Evolutionary conservation across 371 early-diverging fungal genomes (phyloP), one percentile per base, ranked within the genome.

Genomic region (Mortierella sp.): DNA sequence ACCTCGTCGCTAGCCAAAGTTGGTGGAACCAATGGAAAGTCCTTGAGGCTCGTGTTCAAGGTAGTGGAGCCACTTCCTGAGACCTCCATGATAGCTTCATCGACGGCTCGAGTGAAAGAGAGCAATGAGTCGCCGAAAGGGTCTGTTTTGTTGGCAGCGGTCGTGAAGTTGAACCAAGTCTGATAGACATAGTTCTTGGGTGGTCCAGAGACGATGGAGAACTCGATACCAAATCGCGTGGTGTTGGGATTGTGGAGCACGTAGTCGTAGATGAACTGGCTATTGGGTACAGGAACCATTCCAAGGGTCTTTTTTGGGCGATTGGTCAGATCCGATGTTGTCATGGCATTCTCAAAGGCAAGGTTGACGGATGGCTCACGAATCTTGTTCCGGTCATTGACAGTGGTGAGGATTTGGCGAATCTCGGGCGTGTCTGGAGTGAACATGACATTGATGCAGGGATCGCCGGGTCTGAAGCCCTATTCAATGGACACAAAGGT

Each of bases 391-490:
- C 51, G 71, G 12, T 22, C 57, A 45, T 44, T 69, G 61, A 58
- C 60, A 2, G 74, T 65, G 2, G 66, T 48, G 69, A 91, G 81
- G 67, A 89, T 76, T 53, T 78, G 72, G 44, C 77, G 67, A 28
- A 69, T 71, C 39, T 81, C 66, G 9, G 57, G 67, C 0, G 61
- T 74, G 45, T 80, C 79, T 21, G 89, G 89, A 12, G 85, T 86
- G 81, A 83, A 91, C 82, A 91, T 82, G 53, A 91, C 46, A 65
- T 84, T 85, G 71, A 90, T 85, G 77, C 91, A 91, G 0, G 88
- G 83, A 37, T 63, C 63, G 37, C 40, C 52, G 10, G 57, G 60
- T 12, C 68, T 62, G 27, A 62, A 57, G 47, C 90, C 85, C 86
- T 73, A 43, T 24, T 17, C n/a, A 19, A 45, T 6, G 19, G 19